Conservation (phyloP, 2,329 filamentous ascomycete genomes). For the Zasmidium cellare region DNA sequence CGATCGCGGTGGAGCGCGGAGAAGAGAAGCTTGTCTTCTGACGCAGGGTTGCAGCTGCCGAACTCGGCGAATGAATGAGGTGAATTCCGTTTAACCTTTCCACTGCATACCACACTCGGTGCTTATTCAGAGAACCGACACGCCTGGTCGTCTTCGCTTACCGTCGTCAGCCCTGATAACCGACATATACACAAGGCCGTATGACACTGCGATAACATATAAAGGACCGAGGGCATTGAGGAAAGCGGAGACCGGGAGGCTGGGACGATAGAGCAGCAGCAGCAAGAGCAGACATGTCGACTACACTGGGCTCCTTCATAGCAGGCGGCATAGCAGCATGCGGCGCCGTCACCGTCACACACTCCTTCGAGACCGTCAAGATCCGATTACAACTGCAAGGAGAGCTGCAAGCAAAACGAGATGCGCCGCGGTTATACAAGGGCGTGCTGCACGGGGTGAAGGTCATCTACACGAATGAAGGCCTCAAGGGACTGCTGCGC, state of each 20-base stretch:
- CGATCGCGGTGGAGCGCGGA: no score
- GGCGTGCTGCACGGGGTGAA: slow-evolving; percentile 89
- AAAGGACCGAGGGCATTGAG: neutral
- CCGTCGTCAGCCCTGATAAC: neutral
- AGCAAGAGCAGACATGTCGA: slow-evolving; percentile 41
- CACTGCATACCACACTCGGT: neutral
- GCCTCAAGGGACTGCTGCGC: slow-evolving; percentile 78
- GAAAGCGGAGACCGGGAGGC: slow-evolving; percentile 1
- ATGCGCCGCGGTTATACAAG: slow-evolving; percentile 83
- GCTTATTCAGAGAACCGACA: neutral
- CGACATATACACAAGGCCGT: neutral
- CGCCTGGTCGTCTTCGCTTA: neutral
- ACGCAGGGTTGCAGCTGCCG: neutral
- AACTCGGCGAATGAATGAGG: neutral
- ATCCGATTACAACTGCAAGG: slow-evolving; percentile 96
- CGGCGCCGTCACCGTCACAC: slow-evolving; percentile 94
- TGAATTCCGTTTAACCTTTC: no score
- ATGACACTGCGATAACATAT: slow-evolving; percentile 13
- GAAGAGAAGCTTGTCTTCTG: neutral
- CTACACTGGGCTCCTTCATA: slow-evolving; percentile 72
- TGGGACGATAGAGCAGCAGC: neutral
- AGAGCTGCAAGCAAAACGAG: slow-evolving; percentile 83
- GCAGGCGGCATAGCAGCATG: slow-evolving; percentile 96
- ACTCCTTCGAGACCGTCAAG: slow-evolving; percentile 98
- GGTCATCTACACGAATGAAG: slow-evolving; percentile 90